A percentile compares a stretch with the other conserved stretches of the same genome.
phyloP scores from a whole-genome alignment of 2,329 filamentous ascomycete species.

The Fusarium falciforme region DNA sequence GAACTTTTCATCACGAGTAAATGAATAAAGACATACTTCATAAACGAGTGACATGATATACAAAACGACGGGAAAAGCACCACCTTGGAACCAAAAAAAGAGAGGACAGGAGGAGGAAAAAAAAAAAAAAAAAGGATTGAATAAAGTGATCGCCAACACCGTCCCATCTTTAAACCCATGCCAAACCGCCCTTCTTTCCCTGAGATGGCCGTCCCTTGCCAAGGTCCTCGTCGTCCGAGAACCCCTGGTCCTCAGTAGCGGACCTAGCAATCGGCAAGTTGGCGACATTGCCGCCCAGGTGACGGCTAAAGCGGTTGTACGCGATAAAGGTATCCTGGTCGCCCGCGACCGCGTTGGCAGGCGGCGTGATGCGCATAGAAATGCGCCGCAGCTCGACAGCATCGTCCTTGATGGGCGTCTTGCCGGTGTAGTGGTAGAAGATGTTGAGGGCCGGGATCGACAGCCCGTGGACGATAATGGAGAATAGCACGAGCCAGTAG shows the following conservation, averaged over 20 bases:
- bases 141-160: background rate
- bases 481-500: too few relatives aligned
- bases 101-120: background rate
- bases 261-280: background rate
- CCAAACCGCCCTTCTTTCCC: background rate
- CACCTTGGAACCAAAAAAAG: background rate
- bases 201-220: background rate
- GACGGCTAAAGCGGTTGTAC: slow-evolving; percentile 25
- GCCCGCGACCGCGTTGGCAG: background rate
- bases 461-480: too few relatives aligned
- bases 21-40: too few relatives aligned
- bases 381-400: background rate
- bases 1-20: too few relatives aligned
- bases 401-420: too few relatives aligned
- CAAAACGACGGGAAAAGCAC: background rate
- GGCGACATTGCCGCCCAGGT: background rate
- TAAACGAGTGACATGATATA: background rate
- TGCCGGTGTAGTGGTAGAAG: too few relatives aligned
- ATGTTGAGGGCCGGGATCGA: too few relatives aligned
- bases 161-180: background rate
- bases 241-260: background rate
- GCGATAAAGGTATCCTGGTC: slow-evolving; percentile 5
- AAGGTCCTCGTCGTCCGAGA: background rate
- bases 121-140: too few relatives aligned
- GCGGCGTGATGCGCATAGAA: background rate